Percentiles rank a stretch among this genome's conserved stretches.
Conservation (phyloP, 2,329 filamentous ascomycete species). For the Trichoderma polysporum region DNA sequence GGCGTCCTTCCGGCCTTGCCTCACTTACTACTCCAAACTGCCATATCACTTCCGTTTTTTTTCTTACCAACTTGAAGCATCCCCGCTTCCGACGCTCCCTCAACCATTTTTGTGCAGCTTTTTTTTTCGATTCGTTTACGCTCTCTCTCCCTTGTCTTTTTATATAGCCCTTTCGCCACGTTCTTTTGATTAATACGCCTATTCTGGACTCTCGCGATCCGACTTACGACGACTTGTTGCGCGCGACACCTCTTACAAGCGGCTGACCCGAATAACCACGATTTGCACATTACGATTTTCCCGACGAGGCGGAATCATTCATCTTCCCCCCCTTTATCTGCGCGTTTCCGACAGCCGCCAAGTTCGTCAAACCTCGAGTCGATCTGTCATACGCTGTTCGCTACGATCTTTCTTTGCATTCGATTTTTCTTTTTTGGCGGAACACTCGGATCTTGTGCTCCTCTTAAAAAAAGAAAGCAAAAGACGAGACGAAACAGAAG, state of each 20-base stretch:
- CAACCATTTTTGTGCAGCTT: not conserved
- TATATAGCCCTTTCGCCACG: not conserved
- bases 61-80: slow-evolving; percentile 10
- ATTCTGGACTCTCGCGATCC: slow-evolving; percentile 11
- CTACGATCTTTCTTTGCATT: not conserved
- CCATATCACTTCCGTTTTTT: not conserved
- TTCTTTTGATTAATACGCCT: slow-evolving; percentile 14
- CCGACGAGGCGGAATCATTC: slow-evolving; percentile 1
- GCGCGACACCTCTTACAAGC: slow-evolving; percentile 16
- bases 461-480: not conserved
- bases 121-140: slow-evolving; percentile 15
- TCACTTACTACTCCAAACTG: not conserved
- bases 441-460: not conserved
- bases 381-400: slow-evolving; percentile 15
- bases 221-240: slow-evolving; percentile 10
- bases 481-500: not conserved
- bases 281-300: not conserved
- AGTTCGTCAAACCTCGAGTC: slow-evolving; percentile 9
- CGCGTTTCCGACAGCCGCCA: slow-evolving; percentile 7
- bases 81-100: slow-evolving; percentile 18
- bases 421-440: not conserved
- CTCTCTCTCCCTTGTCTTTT: slow-evolving; percentile 5
- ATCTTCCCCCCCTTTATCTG: not conserved
- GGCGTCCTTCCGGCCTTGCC: slow-evolving; percentile 18
- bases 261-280: slow-evolving; percentile 5